Evolutionary conservation across 2,329 filamentous ascomycete genomes (phyloP).

Genomic region (Phaeosphaeriaceae sp.): DNA sequence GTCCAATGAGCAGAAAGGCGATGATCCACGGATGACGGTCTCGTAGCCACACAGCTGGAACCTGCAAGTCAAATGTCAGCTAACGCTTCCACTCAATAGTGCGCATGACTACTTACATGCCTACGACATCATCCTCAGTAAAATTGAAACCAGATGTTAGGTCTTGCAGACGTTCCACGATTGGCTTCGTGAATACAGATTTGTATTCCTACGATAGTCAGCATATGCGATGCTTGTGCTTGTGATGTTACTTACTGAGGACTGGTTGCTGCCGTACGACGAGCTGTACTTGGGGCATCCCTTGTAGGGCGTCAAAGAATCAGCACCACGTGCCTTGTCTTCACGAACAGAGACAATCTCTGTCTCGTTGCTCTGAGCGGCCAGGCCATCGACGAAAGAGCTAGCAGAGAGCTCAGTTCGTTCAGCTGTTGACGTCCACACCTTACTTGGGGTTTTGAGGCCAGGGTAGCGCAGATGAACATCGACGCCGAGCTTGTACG

Average conservation of each 20-base stretch:
- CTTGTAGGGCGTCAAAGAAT: slow-evolving; percentile 70
- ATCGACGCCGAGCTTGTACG: slow-evolving; percentile 66
- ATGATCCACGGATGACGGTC: slow-evolving; percentile 68
- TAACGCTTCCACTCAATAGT: background rate
- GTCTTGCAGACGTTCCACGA: slow-evolving; percentile 64
- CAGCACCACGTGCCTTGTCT: slow-evolving; percentile 64
- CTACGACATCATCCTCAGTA: slow-evolving; percentile 68
- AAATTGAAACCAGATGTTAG: slow-evolving; percentile 68
- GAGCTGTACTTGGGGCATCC: slow-evolving; percentile 70
- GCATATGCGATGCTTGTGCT: background rate
- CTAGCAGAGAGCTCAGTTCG: slow-evolving; percentile 66
- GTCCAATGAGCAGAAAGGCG: slow-evolving; percentile 67
- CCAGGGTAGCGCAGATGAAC: slow-evolving; percentile 66
- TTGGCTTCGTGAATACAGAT: slow-evolving; percentile 66
- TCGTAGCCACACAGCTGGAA: slow-evolving; percentile 73
- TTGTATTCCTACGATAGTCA: slow-evolving; percentile 51
- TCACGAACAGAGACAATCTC: slow-evolving; percentile 65
- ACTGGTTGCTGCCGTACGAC: slow-evolving; percentile 65
- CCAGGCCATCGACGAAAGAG: slow-evolving; percentile 65
- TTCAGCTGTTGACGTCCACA: slow-evolving; percentile 71
- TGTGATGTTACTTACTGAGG: slow-evolving; percentile 37
- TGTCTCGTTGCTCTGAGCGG: slow-evolving; percentile 62
- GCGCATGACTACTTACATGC: slow-evolving; percentile 51
- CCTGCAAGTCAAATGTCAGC: slow-evolving; percentile 1
- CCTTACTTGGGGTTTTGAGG: slow-evolving; percentile 60